A percentile compares a stretch with the other conserved stretches of the same genome.
Conservation (phyloP, 2,329 filamentous ascomycete species). For the Aspergillus luchuensis region DNA sequence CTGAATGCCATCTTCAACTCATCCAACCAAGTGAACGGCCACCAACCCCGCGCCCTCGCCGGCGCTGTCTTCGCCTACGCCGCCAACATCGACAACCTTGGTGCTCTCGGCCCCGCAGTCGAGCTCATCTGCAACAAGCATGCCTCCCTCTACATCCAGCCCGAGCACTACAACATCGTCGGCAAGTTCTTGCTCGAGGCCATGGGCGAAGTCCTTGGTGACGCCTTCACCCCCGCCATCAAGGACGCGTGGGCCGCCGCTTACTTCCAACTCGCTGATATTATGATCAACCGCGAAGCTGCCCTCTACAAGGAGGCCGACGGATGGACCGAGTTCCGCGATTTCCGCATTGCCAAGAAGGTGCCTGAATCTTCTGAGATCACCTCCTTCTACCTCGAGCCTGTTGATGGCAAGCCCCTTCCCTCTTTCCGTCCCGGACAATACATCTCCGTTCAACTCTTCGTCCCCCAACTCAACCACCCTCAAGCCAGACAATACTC, state of each 20-base stretch:
- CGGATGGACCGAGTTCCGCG: conserved; percentile 68
- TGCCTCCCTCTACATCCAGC: conserved; percentile 66
- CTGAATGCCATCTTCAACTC: conserved; percentile 72
- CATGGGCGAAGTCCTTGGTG: conserved; percentile 67
- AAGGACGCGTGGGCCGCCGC: conserved; percentile 69
- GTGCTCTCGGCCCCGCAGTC: conserved; percentile 56
- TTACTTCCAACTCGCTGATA: conserved; percentile 71
- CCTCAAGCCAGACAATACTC: conserved; percentile 72
- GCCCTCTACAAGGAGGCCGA: conserved; percentile 63
- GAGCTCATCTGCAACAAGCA: conserved; percentile 78
- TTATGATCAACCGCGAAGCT: conserved; percentile 68
- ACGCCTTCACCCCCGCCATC: conserved; percentile 66
- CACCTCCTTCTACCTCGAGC: conserved; percentile 69
- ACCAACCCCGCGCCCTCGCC: conserved; percentile 71
- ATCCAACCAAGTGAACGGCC: conserved; percentile 67
- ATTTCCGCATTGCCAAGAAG: conserved; percentile 67
- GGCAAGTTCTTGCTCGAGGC: conserved; percentile 69
- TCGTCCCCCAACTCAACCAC: conserved; percentile 61
- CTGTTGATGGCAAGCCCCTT: conserved; percentile 62
- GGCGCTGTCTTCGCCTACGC: conserved; percentile 71
- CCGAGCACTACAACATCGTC: conserved; percentile 71
- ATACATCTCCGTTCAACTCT: conserved; percentile 66
- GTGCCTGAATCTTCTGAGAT: conserved; percentile 68
- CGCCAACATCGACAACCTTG: conserved; percentile 69
- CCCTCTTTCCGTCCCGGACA: conserved; percentile 69